Base-by-base conservation (phyloP, 345 rosid species). In the Streptanthus diversifolius region DNA sequence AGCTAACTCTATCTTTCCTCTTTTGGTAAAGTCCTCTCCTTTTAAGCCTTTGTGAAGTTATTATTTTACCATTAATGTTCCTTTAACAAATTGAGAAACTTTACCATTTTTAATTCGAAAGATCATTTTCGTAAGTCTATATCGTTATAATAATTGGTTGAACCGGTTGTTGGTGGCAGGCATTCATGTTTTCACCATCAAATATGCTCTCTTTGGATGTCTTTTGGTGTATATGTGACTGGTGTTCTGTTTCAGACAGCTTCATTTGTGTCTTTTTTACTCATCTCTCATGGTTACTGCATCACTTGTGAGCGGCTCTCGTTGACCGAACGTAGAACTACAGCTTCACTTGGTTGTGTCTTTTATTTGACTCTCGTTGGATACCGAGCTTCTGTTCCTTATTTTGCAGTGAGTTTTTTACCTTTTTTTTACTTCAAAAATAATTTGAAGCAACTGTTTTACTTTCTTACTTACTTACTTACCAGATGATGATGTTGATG, bases 161-260 rank as follows among this genome's bases (percentile, higher is more conserved):
- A 33, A 54, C 1, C 8, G 13, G 13, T 64, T n/a, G n/a, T n/a
- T 56, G 61, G 45, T 76, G 61, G 78, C 85, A 93, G 97, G 96
- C 87, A 90, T 72, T 90, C 97, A 17, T 93, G 98, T 79, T 84
- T 90, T 74, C 80, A 93, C 81, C 84, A 78, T 73, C 87, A 89
- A 60, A 79, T 83, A 53, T 90, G 98, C 77, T 93, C 98, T 25
- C 82, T 90, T 5, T 90, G 98, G 98, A 87, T 90, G 87, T 90
- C 98, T 32, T 93, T 93, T 56, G 98, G 98, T 70, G 93, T 91
- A 48, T 93, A 90, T 70, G 88, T 88, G 54, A 93, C 95, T 14
- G 98, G 97, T 75, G 90, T 93, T 64, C 88, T 93, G 66, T 90
- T 89, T 77, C 96, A 90, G 72, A 93, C 98, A 21, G 93, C 90